Base-by-base conservation (phyloP, 352 stramenopile genomes). In the Globisporangium alternatum region DNA sequence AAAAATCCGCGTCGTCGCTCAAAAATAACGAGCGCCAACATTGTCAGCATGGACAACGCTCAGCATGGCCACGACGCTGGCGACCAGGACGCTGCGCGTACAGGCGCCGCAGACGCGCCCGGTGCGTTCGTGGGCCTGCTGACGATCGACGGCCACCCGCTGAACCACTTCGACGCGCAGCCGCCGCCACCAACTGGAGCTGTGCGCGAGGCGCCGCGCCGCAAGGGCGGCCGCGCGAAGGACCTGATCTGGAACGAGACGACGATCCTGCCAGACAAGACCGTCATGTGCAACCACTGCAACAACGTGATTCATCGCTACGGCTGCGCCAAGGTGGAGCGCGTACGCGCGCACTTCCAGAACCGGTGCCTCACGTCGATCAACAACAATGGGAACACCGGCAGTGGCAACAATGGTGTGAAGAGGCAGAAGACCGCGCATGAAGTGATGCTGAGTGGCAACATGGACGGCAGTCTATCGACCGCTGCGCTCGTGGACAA, bases 271-370 rank as follows among this genome's bases (percentile, higher is more conserved):
- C 56, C 68, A 5, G 75, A 83, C 77, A 88, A 88, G 62, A 69
- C 74, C 8, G 81, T 90, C 52, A 60, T 88, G n/a, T 90, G 81
- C 67, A 90, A 90, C 66, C 78, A 75, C 66, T 90, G 81, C 64
- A 71, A 80, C 68, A 69, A 60, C 2, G 68, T 89, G 44, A 89
- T 89, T 65, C 82, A 91, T 59, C 78, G 80, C 41, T 86, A 89
- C 60, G 82, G 82, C 21, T 77, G 76, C 41, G 72, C 78, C 54
- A 91, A 91, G 45, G 82, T 91, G 9, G 82, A 91, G 69, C 80
- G 82, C 15, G 82, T 91, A 68, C 80, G 82, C 55, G 72, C 71
- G 31, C 82, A 91, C 60, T 91, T 91, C 65, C 69, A 86, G 51
- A 81, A 81, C 67, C 83, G 80, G 39, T 91, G 81, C 49, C 41